Percentiles rank a stretch among this genome's conserved stretches.
These are phyloP conservation scores for Dothideomycetidae sp. DNA, from an alignment of 2,329 filamentous ascomycete species.

Conservation along the genomic window DNA sequence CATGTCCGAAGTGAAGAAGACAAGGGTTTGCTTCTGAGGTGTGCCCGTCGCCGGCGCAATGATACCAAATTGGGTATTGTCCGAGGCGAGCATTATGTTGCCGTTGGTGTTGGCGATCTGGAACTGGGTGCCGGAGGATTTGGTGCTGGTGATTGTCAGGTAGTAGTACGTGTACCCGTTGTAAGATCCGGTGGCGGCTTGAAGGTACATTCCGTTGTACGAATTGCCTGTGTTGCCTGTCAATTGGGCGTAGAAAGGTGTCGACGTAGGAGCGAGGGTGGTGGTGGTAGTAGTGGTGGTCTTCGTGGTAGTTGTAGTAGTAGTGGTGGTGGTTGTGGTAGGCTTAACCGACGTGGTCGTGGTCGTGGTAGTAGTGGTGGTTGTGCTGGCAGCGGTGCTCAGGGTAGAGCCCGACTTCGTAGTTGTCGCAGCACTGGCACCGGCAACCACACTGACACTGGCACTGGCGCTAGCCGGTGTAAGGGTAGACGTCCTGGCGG, in stretches of 20 bases:
- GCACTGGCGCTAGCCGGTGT: slow-evolving; percentile 4
- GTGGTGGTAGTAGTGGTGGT: slow-evolving; percentile 6
- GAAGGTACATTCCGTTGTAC: slow-evolving; percentile 6
- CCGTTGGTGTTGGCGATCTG: slow-evolving; percentile 8
- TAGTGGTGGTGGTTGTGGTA: slow-evolving; percentile 5
- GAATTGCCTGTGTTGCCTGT: slow-evolving; percentile 5
- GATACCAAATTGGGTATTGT: slow-evolving; percentile 1
- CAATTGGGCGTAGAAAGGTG: slow-evolving; percentile 7
- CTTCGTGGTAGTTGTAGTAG: slow-evolving; percentile 7
- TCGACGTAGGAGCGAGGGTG: slow-evolving; percentile 6
- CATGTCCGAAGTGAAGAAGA: slow-evolving; percentile 6
- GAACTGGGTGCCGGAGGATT: slow-evolving; percentile 2
- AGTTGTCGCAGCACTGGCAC: background rate
- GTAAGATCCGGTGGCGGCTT: background rate
- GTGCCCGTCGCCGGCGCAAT: background rate
- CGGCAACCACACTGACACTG: no score
- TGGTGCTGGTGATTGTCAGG: slow-evolving; percentile 2
- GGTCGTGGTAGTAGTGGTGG: slow-evolving; percentile 1
- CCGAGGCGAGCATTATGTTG: slow-evolving; percentile 1
- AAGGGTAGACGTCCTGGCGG: slow-evolving; percentile 1
- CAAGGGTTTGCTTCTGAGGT: slow-evolving; percentile 1
- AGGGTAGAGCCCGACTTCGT: slow-evolving; percentile 6
- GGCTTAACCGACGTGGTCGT: slow-evolving; percentile 4
- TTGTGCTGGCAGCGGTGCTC: slow-evolving; percentile 2
- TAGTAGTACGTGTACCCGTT: slow-evolving; percentile 6